A percentile compares a stretch with the other conserved stretches of the same genome.
Evolutionary conservation across 2,329 filamentous ascomycete genomes (phyloP).

Genomic region (Aspergillus ochraceoroseus): DNA sequence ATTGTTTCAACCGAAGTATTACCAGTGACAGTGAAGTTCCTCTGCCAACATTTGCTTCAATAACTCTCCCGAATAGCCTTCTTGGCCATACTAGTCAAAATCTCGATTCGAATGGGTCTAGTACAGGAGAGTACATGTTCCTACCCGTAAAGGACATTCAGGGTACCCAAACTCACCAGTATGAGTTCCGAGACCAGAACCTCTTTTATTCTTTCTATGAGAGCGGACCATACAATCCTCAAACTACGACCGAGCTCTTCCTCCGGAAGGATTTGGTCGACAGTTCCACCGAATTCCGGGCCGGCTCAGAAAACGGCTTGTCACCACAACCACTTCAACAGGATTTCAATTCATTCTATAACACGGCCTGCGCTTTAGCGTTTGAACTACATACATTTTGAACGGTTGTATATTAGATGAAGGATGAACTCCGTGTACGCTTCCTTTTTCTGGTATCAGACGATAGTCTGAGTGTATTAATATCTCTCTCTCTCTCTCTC

Average conservation of each 20-base stretch:
- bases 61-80: conserved; percentile 29
- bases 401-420: not conserved
- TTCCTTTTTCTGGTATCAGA: too few relatives aligned
- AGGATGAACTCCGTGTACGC: too few relatives aligned
- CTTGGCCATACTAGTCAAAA: conserved; percentile 7
- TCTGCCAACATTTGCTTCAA: conserved; percentile 31
- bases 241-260: conserved; percentile 30
- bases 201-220: conserved; percentile 33
- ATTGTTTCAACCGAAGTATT: conserved; percentile 19
- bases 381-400: conserved; percentile 29
- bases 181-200: conserved; percentile 31
- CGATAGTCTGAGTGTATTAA: not conserved
- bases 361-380: conserved; percentile 36
- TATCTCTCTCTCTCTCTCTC: not conserved
- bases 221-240: conserved; percentile 32
- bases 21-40: conserved; percentile 13
- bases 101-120: conserved; percentile 11
- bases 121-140: conserved; percentile 34
- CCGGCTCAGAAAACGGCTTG: conserved; percentile 7
- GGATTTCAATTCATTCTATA: conserved; percentile 37
- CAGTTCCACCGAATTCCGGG: not conserved
- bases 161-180: conserved; percentile 28
- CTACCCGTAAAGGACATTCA: conserved; percentile 30
- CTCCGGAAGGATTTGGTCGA: conserved; percentile 28
- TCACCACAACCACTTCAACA: conserved; percentile 16